Base-by-base conservation (phyloP, 2,329 filamentous ascomycete species). In the Zasmidium angulare region DNA sequence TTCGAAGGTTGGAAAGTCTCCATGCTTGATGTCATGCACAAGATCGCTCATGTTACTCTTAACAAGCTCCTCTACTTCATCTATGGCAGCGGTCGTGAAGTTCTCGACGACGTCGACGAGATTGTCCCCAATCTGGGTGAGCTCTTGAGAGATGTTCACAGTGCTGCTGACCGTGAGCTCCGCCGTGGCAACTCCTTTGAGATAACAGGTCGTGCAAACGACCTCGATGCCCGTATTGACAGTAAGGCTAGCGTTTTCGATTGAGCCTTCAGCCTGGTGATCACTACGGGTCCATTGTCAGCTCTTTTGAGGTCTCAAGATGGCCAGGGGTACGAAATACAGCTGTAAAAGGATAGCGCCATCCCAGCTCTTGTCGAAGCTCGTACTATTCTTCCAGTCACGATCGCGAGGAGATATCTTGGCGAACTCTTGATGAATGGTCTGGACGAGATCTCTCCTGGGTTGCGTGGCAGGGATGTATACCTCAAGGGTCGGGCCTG, bases 161-260 rank as follows among this genome's bases (percentile, higher is more conserved):
- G 24, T n/a, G 9, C 24, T 31, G 6, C 17, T 19, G 20, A 48
- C 29, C n/a, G 17, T 2, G 17, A 55, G 24, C 17, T 55, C 43
- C 12, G 53, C 53, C 12, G 46, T 43, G 1, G 53, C 53, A 10
- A 36, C 21, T 2, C 53, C 53, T 55, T 55, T 55, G 53, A 55
- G 46, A 26, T 48, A 55, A 23, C 53, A 55, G 3, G 40, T 55
- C 17, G 46, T 55, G 53, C 53, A 55, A 19, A 46, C 17, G 23
- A 55, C 24, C 3, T 46, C 36, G n/a, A 43, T 43, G 6, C 36
- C 36, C 4, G 36, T 19, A 10, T 43, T 17, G 6, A 43, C 36
- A 10, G 12, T 19, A 17, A 43, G 9, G 36, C 14, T 19, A 11
- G 26, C 26, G 11, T n/a, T n/a, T n/a, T n/a, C n/a, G n/a, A 11